Conservation (phyloP, 177 flowering plant genomes). For the Tripterygium wilfordii region DNA sequence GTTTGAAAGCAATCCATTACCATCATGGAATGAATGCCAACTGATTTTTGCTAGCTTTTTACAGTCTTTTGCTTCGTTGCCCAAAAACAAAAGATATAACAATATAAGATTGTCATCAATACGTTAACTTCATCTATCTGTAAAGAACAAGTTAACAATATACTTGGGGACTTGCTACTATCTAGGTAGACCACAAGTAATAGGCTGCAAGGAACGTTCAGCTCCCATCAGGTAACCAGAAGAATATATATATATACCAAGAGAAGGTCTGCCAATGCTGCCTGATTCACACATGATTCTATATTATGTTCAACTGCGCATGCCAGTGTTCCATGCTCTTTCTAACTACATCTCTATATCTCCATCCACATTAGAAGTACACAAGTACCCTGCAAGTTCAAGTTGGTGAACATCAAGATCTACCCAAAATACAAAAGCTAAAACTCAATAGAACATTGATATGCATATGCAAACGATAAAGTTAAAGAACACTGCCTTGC, state of each 20-base stretch:
- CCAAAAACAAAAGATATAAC: conserved; percentile 1
- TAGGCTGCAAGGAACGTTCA: neutral
- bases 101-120: neutral
- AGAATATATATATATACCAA: neutral
- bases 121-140: conserved; percentile 5
- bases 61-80: neutral
- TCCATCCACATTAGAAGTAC: too few species aligned
- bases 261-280: neutral
- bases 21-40: neutral
- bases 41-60: neutral
- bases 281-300: neutral
- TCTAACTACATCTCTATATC: too few species aligned
- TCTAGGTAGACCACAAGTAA: neutral
- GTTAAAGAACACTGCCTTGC: too few species aligned
- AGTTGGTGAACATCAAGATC: too few species aligned
- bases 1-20: neutral
- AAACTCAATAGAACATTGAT: too few species aligned
- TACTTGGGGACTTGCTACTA: neutral
- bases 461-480: too few species aligned
- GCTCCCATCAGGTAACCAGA: conserved; percentile 2
- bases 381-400: too few species aligned
- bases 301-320: neutral
- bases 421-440: too few species aligned
- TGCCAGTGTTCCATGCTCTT: too few species aligned
- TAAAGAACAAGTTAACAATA: conserved; percentile 11